Evolutionary conservation across 441 rosid species (phyloP), one percentile per base, ranked within the genome.

Genomic region (Erodium moschatum): DNA sequence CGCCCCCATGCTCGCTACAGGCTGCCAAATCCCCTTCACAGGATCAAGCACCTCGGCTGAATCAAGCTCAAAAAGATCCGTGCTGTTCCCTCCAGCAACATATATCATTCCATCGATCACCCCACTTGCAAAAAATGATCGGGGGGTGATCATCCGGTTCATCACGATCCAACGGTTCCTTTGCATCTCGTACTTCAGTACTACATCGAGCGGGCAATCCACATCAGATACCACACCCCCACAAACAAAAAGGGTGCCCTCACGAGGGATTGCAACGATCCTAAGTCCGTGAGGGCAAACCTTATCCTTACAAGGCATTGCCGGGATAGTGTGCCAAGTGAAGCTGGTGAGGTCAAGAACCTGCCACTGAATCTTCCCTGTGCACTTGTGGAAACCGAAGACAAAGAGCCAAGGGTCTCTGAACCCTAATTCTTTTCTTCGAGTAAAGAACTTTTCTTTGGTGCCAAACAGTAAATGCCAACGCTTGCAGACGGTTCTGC

Each of bases 381-480:
- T 90, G 72, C 86, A 86, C 70, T 85, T 89, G 33, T 84, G 88
- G 75, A 84, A 88, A 70, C 92, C 89, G 31, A 88, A 86, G 0
- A 92, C 90, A 63, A 86, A 90, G 29, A 92, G 88, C 98, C 97
- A 90, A 16, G 97, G 90, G 65, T 90, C 90, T 75, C 78, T 85
- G 56, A 92, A 83, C 2, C 96, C 88, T 8, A 86, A 58, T 75
- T 87, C 90, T 76, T 85, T 88, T 50, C 97, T 84, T 58, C 75
- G 84, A 0, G 84, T 80, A 73, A 92, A 92, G 75, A 92, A 90
- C 9, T 82, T 75, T 48, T 86, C 96, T 70, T 90, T 92, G 20
- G 72, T 84, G 18, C 87, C 81, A 27, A 92, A 88, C 64, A 92
- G 76, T 31, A 83, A 68, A 62, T 81, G 88, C 97, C 98, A 92